These are phyloP conservation scores for Agarophyton chilense DNA, from an alignment of 23 red algal genomes.

Conservation along the genomic window DNA sequence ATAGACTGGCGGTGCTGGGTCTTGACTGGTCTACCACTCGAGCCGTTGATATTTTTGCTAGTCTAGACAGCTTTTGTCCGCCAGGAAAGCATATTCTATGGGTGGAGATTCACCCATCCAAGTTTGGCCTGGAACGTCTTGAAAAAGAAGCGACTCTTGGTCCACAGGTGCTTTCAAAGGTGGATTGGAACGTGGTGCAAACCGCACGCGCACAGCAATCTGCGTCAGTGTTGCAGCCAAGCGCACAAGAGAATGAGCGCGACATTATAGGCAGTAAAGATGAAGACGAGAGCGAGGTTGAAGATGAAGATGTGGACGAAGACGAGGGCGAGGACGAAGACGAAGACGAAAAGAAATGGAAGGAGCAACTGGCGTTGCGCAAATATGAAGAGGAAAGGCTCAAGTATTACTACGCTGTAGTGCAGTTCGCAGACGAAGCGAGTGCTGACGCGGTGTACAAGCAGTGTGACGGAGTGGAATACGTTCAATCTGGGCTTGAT, in stretches of 20 bases:
- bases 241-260: neutral
- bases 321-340: constrained; percentile 54
- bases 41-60: constrained; percentile 86
- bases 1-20: constrained; percentile 80
- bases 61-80: constrained; percentile 73
- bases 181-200: constrained; percentile 53
- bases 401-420: constrained; percentile 88
- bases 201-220: neutral
- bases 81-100: constrained; percentile 51
- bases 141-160: constrained; percentile 70
- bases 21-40: constrained; percentile 87
- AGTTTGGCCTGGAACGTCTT: constrained; percentile 77
- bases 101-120: constrained; percentile 83
- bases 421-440: constrained; percentile 71
- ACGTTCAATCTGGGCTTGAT: constrained; percentile 63
- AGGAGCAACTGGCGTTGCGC: constrained; percentile 55
- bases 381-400: constrained; percentile 85
- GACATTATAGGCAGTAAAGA: neutral
- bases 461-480: constrained; percentile 89
- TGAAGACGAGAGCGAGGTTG: neutral
- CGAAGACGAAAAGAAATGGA: constrained; percentile 26
- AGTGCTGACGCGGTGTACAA: constrained; percentile 88
- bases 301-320: constrained; percentile 19
- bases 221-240: neutral
- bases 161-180: constrained; percentile 52